Conservation (phyloP, 176 grass and related monocot genomes). For the maize (Zea mays) region Zm-B73-REFERENCE-NAM-5.0 NC_050099.1:69648001-69648500, state of each 20-base stretch:
- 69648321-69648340: constrained; percentile 21
- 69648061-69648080: constrained; percentile 8
- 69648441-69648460: not conserved
- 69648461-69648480: not conserved
- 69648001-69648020: constrained; percentile 78
- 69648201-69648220: constrained; percentile 6
- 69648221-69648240: constrained; percentile 16
- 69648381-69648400: not conserved
- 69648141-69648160: constrained; percentile 14
- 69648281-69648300: not conserved
- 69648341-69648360: constrained; percentile 20
- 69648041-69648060: constrained; percentile 23
- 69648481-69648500: not conserved
- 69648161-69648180: not conserved
- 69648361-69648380: constrained; percentile 5
- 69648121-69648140: not conserved
- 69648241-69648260: constrained; percentile 11
- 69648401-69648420: not conserved
- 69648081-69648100: not conserved
- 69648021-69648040: constrained; percentile 50
- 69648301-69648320: not conserved
- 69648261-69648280: not conserved
- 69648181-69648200: constrained; percentile 1
- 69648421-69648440: not conserved
- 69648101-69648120: not conserved